Evolutionary conservation across 2,329 filamentous ascomycete species (phyloP).

Genomic region (Diplodia mutila): DNA sequence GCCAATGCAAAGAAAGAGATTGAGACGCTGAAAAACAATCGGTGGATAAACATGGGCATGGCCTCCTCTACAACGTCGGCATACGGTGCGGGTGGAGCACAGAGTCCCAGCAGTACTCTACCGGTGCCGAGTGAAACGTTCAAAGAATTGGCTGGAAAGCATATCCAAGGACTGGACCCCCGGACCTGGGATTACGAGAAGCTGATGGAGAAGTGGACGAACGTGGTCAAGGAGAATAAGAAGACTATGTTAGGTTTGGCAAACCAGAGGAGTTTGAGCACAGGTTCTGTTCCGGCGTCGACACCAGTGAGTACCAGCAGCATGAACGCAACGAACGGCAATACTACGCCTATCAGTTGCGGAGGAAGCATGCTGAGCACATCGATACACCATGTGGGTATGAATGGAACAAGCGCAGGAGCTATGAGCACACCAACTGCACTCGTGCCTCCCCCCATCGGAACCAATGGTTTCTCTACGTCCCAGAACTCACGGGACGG

Average conservation of each 20-base stretch:
- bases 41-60: conserved; percentile 34
- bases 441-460: background rate
- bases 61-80: conserved; percentile 8
- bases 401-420: conserved; percentile 10
- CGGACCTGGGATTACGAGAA: conserved; percentile 48
- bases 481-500: conserved; percentile 16
- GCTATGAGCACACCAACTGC: conserved; percentile 9
- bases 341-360: conserved; percentile 4
- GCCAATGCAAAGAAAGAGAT: conserved; percentile 47
- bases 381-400: conserved; percentile 2
- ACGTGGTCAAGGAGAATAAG: conserved; percentile 40
- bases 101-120: conserved; percentile 39
- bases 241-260: conserved; percentile 36
- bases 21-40: conserved; percentile 44
- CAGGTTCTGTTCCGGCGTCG: conserved; percentile 3
- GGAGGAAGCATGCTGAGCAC: conserved; percentile 1
- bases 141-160: conserved; percentile 43
- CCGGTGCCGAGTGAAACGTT: conserved; percentile 43
- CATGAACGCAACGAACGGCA: background rate
- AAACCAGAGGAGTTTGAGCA: conserved; percentile 39
- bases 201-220: conserved; percentile 46
- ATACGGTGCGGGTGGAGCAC: conserved; percentile 29
- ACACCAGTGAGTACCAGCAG: background rate
- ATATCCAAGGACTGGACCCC: conserved; percentile 37
- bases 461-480: conserved; percentile 7